Base-by-base conservation (phyloP, 2,329 filamentous ascomycete species). In the Elsinoe batatas region DNA sequence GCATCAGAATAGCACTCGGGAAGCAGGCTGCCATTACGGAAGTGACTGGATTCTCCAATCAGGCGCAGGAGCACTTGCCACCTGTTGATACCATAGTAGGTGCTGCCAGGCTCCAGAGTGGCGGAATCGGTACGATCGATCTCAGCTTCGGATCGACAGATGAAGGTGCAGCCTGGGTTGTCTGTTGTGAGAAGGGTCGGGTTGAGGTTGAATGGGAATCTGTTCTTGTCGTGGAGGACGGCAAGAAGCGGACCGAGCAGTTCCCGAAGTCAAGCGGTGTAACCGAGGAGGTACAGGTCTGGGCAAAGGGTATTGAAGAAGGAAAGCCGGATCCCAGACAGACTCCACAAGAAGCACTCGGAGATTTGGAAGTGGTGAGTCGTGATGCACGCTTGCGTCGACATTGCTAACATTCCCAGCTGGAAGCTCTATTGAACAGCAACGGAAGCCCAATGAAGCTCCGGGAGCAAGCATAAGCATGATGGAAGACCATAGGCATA, bases 81-180 rank as follows among this genome's bases (percentile, higher is more conserved):
- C 84, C 85, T 0, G 74, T 85, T 1, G 85, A 89, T 64, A 85
- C 83, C 1, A 71, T 88, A 51, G 78, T 82, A 62, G 81, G 81
- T 8, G 73, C 80, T 1, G 60, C 83, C 36, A 75, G 74, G 63
- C 76, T 80, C 1, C 72, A 71, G 57, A 75, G 73, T 22, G 82
- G 82, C 2, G 74, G 71, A 1, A 73, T 74, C 1, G 84, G 83
- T 1, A 79, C 76, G 4, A 77, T 84, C 49, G 72, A 74, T 55
- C 68, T 80, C n/a, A 79, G 76, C 1, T 78, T 78, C 54, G 82
- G 83, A 1, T 79, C 79, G 6, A 77, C 74, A 7, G 76, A 80
- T 59, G 69, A 67, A 5, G 75, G 76, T 0, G 76, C 74, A 12
- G 78, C 82, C 61, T 83, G 78, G 65, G 69, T 76, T 5, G 69